Conservation (phyloP, 1,284 basidiomycete species). For the Tylopilus sp. region DNA sequence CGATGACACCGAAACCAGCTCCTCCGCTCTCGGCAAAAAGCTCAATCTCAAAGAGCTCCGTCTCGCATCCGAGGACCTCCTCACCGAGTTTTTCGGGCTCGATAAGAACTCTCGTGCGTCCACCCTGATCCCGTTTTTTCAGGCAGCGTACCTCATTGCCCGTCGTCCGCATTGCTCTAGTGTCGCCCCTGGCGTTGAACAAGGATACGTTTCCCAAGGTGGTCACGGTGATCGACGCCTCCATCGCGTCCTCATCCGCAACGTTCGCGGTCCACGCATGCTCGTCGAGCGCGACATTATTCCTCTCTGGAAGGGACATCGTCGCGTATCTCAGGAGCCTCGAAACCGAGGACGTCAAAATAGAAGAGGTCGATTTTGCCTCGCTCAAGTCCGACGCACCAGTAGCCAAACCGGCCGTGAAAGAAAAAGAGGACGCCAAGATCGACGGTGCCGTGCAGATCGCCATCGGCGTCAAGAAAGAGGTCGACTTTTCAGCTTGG, state of each 20-base stretch:
- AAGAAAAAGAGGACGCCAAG: slow-evolving; percentile 72
- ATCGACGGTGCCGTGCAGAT: slow-evolving; percentile 88
- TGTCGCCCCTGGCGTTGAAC: slow-evolving; percentile 76
- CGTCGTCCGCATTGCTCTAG: slow-evolving; percentile 37
- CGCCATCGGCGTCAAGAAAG: slow-evolving; percentile 92
- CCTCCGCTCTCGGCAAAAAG: slow-evolving; percentile 74
- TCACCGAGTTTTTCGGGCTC: slow-evolving; percentile 80
- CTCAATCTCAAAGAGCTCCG: slow-evolving; percentile 88
- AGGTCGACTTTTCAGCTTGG: slow-evolving; percentile 91
- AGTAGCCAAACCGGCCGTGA: slow-evolving; percentile 42
- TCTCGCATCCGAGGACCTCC: slow-evolving; percentile 83
- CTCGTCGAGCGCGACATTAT: slow-evolving; percentile 69
- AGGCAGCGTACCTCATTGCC: neutral
- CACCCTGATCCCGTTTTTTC: neutral
- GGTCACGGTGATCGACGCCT: slow-evolving; percentile 72
- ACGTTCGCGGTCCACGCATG: slow-evolving; percentile 74
- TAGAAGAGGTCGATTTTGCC: slow-evolving; percentile 73
- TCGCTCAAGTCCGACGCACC: slow-evolving; percentile 52
- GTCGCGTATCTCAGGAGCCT: slow-evolving; percentile 68
- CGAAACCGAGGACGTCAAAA: slow-evolving; percentile 57
- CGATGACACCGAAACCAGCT: slow-evolving; percentile 79
- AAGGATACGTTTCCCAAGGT: slow-evolving; percentile 72
- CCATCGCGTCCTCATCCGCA: slow-evolving; percentile 63
- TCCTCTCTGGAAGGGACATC: slow-evolving; percentile 77
- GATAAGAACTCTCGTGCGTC: slow-evolving; percentile 84